Base-by-base conservation (phyloP, 2,329 filamentous ascomycete genomes). In the Phialemonium atrogriseum region DNA sequence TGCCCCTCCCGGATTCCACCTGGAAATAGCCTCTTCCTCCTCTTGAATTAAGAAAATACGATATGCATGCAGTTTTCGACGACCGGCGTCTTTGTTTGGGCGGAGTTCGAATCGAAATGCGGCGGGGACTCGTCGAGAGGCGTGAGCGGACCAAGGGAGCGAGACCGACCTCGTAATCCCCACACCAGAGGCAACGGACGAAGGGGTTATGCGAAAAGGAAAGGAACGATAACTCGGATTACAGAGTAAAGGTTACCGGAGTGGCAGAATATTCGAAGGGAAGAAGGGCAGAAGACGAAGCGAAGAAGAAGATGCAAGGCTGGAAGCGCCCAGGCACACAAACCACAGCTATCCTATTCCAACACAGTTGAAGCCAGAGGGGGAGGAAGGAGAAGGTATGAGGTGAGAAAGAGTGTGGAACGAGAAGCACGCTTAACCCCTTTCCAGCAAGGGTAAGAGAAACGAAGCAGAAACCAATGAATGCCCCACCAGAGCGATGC, bases 51-150 rank as follows among this genome's bases (percentile, higher is more conserved):
- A 19, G 10, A 10, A 6, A 4, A 9, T 20, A 24, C 23, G 25
- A 35, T 34, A 33, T 40, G 21, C 38, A 45, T 39, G 40, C 35
- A 40, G 34, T 31, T 37, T 37, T 34, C 36, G 58, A 60, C 58
- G 58, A 37, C 57, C 58, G 50, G 58, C 58, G 58, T 60, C 58
- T 43, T 46, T 34, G 35, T 35, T 19, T 26, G 27, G 11, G 16
- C 10, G n/a, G n/a, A n/a, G n/a, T n/a, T n/a, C n/a, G n/a, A n/a
- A n/a, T n/a, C n/a, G n/a, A n/a, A n/a, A n/a, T n/a, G n/a, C 34
- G 32, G 26, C 34, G 34, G 32, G 34, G 34, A 34, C 37, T 32
- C 28, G 23, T 31, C 32, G 35, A 32, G 36, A 39, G 30, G 34
- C 37, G 27, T 16, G 27, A 29, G 27, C 21, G 28, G 27, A 38